Evolutionary conservation across 2,329 filamentous ascomycete species (phyloP).

Genomic region (Talaromyces albobiverticillius): DNA sequence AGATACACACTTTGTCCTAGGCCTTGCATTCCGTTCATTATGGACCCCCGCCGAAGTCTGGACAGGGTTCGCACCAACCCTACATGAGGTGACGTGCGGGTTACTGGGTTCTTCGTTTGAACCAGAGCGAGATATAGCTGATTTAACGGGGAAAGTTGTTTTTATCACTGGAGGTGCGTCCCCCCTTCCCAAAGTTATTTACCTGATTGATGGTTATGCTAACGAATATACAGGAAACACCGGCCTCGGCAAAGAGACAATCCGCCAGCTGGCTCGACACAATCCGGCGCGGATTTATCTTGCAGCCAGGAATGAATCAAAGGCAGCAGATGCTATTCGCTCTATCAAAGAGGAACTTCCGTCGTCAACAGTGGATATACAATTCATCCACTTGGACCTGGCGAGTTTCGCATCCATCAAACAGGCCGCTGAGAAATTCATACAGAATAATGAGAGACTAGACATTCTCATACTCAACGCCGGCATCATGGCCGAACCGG

Average conservation of each 20-base stretch:
- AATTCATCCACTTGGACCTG: conserved; percentile 49
- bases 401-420: conserved; percentile 50
- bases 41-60: conserved; percentile 29
- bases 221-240: conserved; percentile 37
- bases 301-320: conserved; percentile 46
- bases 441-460: conserved; percentile 38
- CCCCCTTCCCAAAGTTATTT: not conserved
- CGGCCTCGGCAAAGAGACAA: conserved; percentile 47
- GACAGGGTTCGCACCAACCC: conserved; percentile 31
- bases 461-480: conserved; percentile 49
- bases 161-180: conserved; percentile 50
- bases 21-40: conserved; percentile 22
- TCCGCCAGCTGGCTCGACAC: conserved; percentile 50
- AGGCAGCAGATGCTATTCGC: conserved; percentile 45
- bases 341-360: conserved; percentile 33
- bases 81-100: conserved; percentile 34
- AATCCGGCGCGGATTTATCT: conserved; percentile 54
- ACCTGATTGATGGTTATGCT: not conserved
- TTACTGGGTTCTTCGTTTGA: conserved; percentile 35
- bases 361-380: conserved; percentile 34
- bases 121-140: conserved; percentile 45
- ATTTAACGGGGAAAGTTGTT: conserved; percentile 49
- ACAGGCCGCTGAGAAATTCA: conserved; percentile 43
- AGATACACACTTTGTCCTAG: conserved; percentile 11
- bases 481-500: conserved; percentile 44